phyloP scores from a whole-genome alignment of 1,284 basidiomycete species.

The Farysia itapuensis region DNA sequence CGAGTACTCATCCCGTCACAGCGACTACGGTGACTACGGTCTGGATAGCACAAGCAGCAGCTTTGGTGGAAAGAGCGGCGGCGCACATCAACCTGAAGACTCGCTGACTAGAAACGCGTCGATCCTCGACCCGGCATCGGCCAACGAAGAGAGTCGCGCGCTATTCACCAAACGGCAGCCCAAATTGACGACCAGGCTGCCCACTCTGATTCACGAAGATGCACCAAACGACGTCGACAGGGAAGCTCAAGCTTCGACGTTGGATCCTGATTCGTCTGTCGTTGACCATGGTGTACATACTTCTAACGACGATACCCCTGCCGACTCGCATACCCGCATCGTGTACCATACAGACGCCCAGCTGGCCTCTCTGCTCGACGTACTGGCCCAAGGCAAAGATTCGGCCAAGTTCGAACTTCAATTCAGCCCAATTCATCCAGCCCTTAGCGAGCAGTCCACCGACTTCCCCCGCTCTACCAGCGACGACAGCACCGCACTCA shows the following conservation, averaged over 20 bases:
- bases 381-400: slow-evolving; percentile 35
- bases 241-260: slow-evolving; percentile 8
- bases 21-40: slow-evolving; percentile 6
- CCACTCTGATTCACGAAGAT: slow-evolving; percentile 3
- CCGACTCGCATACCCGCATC: slow-evolving; percentile 41
- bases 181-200: slow-evolving; percentile 8
- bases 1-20: slow-evolving; percentile 24
- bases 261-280: not conserved
- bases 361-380: slow-evolving; percentile 41
- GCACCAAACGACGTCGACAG: slow-evolving; percentile 9
- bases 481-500: slow-evolving; percentile 1
- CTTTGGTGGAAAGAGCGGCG: not conserved
- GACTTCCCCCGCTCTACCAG: slow-evolving; percentile 1
- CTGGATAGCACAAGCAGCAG: not conserved
- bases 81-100: not conserved
- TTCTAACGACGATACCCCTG: slow-evolving; percentile 13
- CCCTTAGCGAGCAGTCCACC: not conserved
- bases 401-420: slow-evolving; percentile 50
- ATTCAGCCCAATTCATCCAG: slow-evolving; percentile 3
- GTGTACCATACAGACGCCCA: slow-evolving; percentile 52
- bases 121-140: not conserved
- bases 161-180: slow-evolving; percentile 41
- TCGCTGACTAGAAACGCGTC: not conserved
- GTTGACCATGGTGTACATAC: slow-evolving; percentile 1
- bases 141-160: slow-evolving; percentile 35